Percentiles rank a stretch among this genome's conserved stretches.
Evolutionary conservation across 179 eudicot genomes (phyloP).

Genomic region (Amaranthus tricolor): DNA sequence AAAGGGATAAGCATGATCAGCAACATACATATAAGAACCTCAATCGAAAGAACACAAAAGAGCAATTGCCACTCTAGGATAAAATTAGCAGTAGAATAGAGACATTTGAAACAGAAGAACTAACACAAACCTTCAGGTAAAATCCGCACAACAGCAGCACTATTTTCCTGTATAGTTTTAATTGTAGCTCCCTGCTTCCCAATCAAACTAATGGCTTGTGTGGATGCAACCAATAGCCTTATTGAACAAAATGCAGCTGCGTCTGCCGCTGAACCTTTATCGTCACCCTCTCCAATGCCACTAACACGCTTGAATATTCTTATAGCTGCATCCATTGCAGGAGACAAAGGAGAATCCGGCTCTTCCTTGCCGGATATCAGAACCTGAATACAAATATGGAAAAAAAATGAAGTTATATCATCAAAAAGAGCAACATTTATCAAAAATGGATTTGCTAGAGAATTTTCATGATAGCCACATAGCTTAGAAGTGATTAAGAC

Average conservation of each 20-base stretch:
- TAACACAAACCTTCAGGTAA: slow-evolving; percentile 60
- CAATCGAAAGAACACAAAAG: neutral
- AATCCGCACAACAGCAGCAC: slow-evolving; percentile 67
- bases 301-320: slow-evolving; percentile 74
- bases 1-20: neutral
- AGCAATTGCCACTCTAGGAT: neutral
- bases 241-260: slow-evolving; percentile 64
- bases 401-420: neutral
- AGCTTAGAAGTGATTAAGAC: neutral
- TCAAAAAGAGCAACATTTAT: neutral
- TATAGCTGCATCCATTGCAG: slow-evolving; percentile 95
- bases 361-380: slow-evolving; percentile 87
- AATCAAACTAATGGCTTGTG: slow-evolving; percentile 71
- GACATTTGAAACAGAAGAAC: neutral
- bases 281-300: slow-evolving; percentile 63
- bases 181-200: slow-evolving; percentile 82
- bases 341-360: slow-evolving; percentile 63
- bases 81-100: neutral
- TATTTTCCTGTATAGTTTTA: slow-evolving; percentile 71
- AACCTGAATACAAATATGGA: slow-evolving; percentile 46
- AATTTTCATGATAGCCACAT: neutral
- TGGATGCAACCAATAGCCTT: slow-evolving; percentile 62
- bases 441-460: neutral
- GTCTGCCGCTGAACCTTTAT: slow-evolving; percentile 36
- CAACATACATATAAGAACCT: neutral